Evolutionary conservation across 257 asterid species (phyloP).

Genomic region (Petunia axillaris): DNA sequence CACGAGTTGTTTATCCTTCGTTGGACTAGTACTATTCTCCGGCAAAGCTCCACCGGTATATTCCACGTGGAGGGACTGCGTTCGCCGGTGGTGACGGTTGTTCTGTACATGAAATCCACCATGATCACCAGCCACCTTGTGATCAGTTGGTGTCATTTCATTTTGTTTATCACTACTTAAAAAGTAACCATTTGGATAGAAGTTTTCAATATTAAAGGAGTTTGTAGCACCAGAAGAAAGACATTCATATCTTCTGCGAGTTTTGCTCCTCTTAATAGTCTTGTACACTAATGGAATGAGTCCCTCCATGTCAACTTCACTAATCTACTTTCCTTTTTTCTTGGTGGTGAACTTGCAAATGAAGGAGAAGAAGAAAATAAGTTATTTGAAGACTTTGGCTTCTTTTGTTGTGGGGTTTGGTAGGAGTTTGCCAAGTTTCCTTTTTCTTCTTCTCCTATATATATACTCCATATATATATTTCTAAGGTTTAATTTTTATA

Average conservation of each 20-base stretch:
- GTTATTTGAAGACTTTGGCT: not conserved
- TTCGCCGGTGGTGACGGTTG: constrained; percentile 32
- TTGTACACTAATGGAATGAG: constrained; percentile 30
- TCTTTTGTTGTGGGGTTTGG: not conserved
- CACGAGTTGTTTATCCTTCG: constrained; percentile 47
- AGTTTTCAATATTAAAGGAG: not conserved
- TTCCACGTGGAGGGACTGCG: not conserved
- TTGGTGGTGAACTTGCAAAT: not conserved
- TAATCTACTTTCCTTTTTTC: not conserved
- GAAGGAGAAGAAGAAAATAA: constrained; percentile 10
- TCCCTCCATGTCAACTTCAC: constrained; percentile 28
- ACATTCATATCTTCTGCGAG: constrained; percentile 27
- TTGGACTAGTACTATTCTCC: not conserved
- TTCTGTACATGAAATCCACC: constrained; percentile 1
- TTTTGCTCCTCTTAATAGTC: constrained; percentile 31
- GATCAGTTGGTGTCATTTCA: not conserved
- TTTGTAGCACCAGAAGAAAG: constrained; percentile 24
- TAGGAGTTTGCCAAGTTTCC: not conserved
- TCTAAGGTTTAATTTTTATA: too few relatives aligned
- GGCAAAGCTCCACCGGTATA: not conserved
- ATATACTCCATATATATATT: too few relatives aligned
- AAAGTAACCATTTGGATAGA: constrained; percentile 22
- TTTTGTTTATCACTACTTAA: not conserved
- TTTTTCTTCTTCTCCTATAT: not conserved
- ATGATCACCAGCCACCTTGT: not conserved